phyloP scores from a whole-genome alignment of 192 early-diverging fungal genomes.

The Ambispora gerdemannii region DNA sequence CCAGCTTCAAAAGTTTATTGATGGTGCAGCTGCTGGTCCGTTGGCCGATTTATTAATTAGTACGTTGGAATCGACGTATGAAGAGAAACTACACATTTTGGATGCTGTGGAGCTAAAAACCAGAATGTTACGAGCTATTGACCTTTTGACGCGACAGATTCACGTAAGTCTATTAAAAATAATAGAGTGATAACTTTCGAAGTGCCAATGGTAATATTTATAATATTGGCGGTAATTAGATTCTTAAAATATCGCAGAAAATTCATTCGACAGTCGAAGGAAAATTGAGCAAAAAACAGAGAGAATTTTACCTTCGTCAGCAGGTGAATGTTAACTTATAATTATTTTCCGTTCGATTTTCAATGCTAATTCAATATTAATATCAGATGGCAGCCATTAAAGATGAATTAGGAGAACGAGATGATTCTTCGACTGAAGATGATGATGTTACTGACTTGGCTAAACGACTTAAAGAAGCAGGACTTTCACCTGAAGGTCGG shows the following conservation, averaged over 20 bases:
- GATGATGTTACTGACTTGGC: conserved; percentile 64
- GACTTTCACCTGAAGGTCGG: conserved; percentile 55
- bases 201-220: not conserved
- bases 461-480: conserved; percentile 52
- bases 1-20: conserved; percentile 65
- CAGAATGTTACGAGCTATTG: conserved; percentile 53
- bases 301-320: conserved; percentile 74
- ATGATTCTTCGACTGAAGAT: conserved; percentile 51
- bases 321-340: conserved; percentile 46
- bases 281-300: conserved; percentile 75
- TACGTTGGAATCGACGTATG: conserved; percentile 65
- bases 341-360: not conserved
- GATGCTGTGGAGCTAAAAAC: conserved; percentile 53
- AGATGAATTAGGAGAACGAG: conserved; percentile 70
- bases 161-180: conserved; percentile 42
- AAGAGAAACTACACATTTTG: conserved; percentile 69
- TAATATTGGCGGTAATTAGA: conserved; percentile 35
- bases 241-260: conserved; percentile 76
- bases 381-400: conserved; percentile 69
- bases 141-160: conserved; percentile 69
- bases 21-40: conserved; percentile 50
- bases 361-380: too few species aligned
- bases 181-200: too few species aligned
- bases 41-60: conserved; percentile 68
- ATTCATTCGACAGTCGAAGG: conserved; percentile 68